A percentile compares a stretch with the other conserved stretches of the same genome.
Conservation (phyloP, 2,329 filamentous ascomycete genomes). For the Ophiocordyceps sinensis region DNA sequence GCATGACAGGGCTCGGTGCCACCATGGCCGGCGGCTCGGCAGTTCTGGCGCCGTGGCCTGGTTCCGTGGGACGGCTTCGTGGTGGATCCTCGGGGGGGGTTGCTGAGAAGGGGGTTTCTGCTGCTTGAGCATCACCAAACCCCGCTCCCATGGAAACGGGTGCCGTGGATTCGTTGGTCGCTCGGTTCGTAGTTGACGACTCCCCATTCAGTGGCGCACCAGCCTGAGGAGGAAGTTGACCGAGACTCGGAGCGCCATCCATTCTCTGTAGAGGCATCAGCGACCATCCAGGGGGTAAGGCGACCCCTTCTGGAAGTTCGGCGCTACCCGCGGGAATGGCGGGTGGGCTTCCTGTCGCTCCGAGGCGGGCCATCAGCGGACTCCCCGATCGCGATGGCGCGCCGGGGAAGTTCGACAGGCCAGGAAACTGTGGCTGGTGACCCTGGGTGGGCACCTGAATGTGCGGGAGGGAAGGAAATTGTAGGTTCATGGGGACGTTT, state of each 20-base stretch:
- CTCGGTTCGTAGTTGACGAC: constrained; percentile 2
- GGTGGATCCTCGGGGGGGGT: not conserved
- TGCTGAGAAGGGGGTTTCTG: not conserved
- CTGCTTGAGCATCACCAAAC: not conserved
- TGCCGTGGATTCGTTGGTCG: constrained; percentile 1
- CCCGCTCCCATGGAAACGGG: not conserved
- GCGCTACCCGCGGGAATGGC: constrained; percentile 45
- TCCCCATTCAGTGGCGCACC: constrained; percentile 7
- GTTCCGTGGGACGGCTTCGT: not conserved
- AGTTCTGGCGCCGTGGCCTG: constrained; percentile 1
- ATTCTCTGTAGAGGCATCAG: constrained; percentile 45
- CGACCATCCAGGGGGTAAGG: constrained; percentile 50
- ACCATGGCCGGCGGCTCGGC: constrained; percentile 21
- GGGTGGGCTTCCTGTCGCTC: constrained; percentile 26
- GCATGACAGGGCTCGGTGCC: constrained; percentile 31
- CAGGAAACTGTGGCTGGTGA: constrained; percentile 6
- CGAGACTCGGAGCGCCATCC: constrained; percentile 20
- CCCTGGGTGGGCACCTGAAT: constrained; percentile 3
- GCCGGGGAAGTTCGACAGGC: constrained; percentile 9
- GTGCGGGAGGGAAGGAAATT: constrained; percentile 6
- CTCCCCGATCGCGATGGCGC: constrained; percentile 22
- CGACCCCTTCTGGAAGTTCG: constrained; percentile 48
- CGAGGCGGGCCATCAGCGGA: constrained; percentile 32
- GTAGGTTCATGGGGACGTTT: constrained; percentile 3
- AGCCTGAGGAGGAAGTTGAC: constrained; percentile 9